Conservation (phyloP, 176 grass and related monocot genomes). For the Saccharum officinarum region DNA sequence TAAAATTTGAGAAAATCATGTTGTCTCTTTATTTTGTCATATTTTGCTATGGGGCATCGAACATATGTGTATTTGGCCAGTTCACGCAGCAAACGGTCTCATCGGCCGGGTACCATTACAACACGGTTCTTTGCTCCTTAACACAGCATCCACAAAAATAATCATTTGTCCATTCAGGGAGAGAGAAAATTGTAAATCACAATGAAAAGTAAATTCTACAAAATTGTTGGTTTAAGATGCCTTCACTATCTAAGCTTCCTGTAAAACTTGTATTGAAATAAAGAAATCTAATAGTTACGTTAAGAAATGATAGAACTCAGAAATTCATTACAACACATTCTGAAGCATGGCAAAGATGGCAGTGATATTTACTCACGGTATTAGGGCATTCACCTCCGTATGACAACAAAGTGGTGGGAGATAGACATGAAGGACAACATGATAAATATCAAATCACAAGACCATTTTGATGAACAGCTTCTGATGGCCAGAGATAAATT, state of each 20-base stretch:
- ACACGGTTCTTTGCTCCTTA: not conserved
- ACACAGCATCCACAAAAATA: not conserved
- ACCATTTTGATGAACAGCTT: conserved; percentile 50
- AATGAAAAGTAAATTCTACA: conserved; percentile 8
- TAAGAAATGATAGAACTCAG: conserved; percentile 1
- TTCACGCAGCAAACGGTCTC: not conserved
- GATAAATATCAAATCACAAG: conserved; percentile 54
- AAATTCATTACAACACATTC: conserved; percentile 20
- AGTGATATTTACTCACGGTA: conserved; percentile 10
- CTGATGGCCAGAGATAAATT: conserved; percentile 54
- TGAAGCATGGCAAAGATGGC: conserved; percentile 12
- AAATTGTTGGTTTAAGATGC: not conserved
- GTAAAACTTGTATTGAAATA: not conserved
- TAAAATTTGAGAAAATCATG: not conserved
- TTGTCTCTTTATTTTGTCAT: not conserved
- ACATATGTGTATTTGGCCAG: not conserved
- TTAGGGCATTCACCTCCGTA: not conserved
- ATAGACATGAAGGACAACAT: conserved; percentile 49
- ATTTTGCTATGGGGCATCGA: not conserved
- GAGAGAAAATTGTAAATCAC: not conserved
- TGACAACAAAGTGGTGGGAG: conserved; percentile 39
- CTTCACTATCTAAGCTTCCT: not conserved
- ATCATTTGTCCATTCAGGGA: not conserved
- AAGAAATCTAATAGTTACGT: conserved; percentile 1
- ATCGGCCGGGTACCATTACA: not conserved